phyloP scores from a whole-genome alignment of 1,284 basidiomycete species.

The Cutaneotrichosporon cyanovorans region DNA sequence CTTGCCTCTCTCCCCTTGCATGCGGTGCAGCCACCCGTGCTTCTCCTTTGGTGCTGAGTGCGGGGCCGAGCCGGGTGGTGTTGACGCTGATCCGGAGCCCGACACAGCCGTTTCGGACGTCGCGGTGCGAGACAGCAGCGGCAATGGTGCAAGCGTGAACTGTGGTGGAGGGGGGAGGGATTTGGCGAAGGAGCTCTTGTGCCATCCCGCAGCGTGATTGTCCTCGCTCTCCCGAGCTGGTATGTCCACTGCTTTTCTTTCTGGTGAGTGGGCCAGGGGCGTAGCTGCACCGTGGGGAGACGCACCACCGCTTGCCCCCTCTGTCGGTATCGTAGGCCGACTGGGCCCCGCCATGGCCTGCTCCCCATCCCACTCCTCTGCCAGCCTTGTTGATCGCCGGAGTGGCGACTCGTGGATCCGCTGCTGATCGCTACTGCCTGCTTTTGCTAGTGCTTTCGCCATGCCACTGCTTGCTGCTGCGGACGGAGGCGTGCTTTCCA shows the following conservation, averaged over 20 bases:
- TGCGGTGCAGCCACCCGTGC: neutral
- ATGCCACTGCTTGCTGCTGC: neutral
- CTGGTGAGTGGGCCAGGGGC: neutral
- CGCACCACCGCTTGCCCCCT: neutral
- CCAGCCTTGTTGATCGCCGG: neutral
- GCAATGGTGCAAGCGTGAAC: no score
- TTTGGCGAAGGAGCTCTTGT: no score
- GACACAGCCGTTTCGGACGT: neutral
- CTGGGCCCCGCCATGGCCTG: neutral
- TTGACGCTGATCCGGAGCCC: neutral
- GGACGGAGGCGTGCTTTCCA: neutral
- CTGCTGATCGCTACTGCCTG: neutral
- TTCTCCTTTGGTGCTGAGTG: neutral
- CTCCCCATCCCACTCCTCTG: neutral
- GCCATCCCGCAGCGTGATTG: no score
- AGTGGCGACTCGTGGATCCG: constrained; percentile 1
- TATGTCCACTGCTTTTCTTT: neutral
- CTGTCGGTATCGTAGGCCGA: neutral
- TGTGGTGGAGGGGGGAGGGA: no score
- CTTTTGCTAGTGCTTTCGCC: no score
- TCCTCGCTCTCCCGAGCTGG: no score
- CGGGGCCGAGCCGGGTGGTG: neutral
- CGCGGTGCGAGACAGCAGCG: neutral
- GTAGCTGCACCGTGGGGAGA: constrained; percentile 1
- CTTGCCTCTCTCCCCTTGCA: neutral